Percentiles rank a stretch among this genome's conserved stretches.
Conservation (phyloP, 2,329 filamentous ascomycete genomes). For the Epichloe sibirici region DNA sequence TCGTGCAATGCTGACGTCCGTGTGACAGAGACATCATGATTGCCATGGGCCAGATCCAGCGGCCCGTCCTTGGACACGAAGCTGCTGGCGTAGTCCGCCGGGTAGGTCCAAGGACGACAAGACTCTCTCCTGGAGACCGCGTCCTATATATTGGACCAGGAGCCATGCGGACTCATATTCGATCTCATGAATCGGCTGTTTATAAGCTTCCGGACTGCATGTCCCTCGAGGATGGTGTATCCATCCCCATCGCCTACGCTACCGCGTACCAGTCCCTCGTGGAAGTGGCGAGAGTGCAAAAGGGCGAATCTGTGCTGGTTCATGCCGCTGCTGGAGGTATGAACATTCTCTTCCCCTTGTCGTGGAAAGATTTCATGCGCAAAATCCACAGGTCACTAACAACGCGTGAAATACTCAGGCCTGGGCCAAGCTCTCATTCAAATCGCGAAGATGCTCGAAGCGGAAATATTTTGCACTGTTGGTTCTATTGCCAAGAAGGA, state of each 20-base stretch:
- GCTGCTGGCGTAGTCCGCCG: not conserved
- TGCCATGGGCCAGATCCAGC: not conserved
- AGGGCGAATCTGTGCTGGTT: slow-evolving; percentile 19
- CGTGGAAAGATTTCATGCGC: no score
- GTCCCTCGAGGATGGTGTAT: not conserved
- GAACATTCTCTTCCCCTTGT: no score
- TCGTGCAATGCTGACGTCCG: no score
- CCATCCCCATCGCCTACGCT: not conserved
- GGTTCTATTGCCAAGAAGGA: slow-evolving; percentile 13
- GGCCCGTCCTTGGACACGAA: not conserved
- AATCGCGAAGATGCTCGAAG: slow-evolving; percentile 1
- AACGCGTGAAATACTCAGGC: no score
- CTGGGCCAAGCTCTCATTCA: slow-evolving; percentile 6
- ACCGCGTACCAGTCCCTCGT: not conserved
- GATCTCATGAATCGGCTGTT: not conserved
- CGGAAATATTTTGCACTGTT: slow-evolving; percentile 18
- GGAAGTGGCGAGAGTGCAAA: slow-evolving; percentile 13
- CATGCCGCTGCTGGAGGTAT: slow-evolving; percentile 14
- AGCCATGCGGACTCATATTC: not conserved
- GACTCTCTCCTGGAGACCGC: not conserved
- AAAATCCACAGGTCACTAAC: no score
- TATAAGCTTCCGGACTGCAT: not conserved
- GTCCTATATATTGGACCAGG: not conserved
- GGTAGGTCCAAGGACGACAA: not conserved
- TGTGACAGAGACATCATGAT: not conserved